These are phyloP conservation scores for Mycosarcoma mackinlayi DNA, from an alignment of 1,284 basidiomycete species.

Conservation along the genomic window DNA sequence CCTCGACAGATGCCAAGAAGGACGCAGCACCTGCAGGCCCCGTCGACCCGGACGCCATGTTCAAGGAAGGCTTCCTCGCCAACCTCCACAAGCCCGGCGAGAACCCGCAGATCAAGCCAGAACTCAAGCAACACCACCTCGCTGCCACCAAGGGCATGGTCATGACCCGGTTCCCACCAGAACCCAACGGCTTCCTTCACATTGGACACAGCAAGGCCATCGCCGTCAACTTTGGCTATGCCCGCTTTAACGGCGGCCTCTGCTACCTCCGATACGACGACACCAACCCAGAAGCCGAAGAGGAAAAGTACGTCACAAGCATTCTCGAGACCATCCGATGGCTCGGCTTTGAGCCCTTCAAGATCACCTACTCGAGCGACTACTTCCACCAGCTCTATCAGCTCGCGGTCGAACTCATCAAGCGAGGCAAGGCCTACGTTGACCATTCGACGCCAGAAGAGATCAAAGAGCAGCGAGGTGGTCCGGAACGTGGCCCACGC, in stretches of 20 bases:
- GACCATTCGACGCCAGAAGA: conserved; percentile 96
- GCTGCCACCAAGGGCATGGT: conserved; percentile 83
- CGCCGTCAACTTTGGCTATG: conserved; percentile 97
- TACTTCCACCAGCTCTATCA: conserved; percentile 91
- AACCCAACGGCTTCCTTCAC: conserved; percentile 96
- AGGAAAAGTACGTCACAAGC: conserved; percentile 93
- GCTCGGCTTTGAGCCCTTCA: conserved; percentile 98
- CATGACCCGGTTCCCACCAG: conserved; percentile 96
- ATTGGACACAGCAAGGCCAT: conserved; percentile 98
- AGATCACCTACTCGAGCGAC: conserved; percentile 98
- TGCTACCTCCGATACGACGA: conserved; percentile 97
- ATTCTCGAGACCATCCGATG: conserved; percentile 95
- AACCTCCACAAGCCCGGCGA: conserved; percentile 91
- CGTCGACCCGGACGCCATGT: conserved; percentile 75
- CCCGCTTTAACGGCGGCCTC: conserved; percentile 87
- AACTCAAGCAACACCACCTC: conserved; percentile 84
- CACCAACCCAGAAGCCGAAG: conserved; percentile 98
- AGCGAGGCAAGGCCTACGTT: conserved; percentile 90
- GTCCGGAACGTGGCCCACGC: conserved; percentile 83
- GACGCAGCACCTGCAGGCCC: conserved; percentile 28
- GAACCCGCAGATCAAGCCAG: conserved; percentile 86
- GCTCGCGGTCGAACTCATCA: conserved; percentile 89
- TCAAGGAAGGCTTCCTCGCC: conserved; percentile 94
- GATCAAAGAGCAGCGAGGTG: conserved; percentile 86
- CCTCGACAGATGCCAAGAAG: conserved; percentile 36